phyloP scores from a whole-genome alignment of 805 yeast genomes.

The Ogataea trehalophila region DNA sequence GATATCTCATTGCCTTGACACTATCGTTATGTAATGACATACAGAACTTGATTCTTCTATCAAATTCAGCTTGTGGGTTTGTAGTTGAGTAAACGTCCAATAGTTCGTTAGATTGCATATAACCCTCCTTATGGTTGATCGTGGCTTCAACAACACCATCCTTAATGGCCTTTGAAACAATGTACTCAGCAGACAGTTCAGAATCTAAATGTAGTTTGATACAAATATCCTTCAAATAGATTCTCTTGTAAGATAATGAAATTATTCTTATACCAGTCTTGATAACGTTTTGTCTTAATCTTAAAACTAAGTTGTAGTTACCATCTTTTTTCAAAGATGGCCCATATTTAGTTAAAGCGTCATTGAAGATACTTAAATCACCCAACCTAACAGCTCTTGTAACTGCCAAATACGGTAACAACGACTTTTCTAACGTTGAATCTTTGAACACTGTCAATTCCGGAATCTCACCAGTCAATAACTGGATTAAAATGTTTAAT shows the following conservation, averaged over 20 bases:
- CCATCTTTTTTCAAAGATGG: conserved; percentile 65
- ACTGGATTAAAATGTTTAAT: conserved; percentile 79
- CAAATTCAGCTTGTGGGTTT: conserved; percentile 82
- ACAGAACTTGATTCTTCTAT: conserved; percentile 91
- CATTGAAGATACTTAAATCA: conserved; percentile 75
- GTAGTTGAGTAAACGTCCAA: conserved; percentile 82
- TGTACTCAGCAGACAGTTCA: conserved; percentile 94
- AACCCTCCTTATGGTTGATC: conserved; percentile 86
- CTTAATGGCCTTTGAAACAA: conserved; percentile 92
- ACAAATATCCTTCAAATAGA: conserved; percentile 90
- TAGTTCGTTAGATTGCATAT: conserved; percentile 84
- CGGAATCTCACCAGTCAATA: conserved; percentile 95
- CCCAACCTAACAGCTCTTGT: conserved; percentile 92
- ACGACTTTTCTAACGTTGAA: conserved; percentile 49
- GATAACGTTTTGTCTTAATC: conserved; percentile 94
- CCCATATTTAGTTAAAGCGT: conserved; percentile 61
- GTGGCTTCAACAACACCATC: conserved; percentile 97
- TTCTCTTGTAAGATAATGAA: conserved; percentile 83
- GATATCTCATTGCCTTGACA: conserved; percentile 93
- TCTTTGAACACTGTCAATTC: conserved; percentile 78
- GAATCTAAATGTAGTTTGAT: conserved; percentile 86
- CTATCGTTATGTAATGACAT: conserved; percentile 85
- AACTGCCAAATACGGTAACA: conserved; percentile 79
- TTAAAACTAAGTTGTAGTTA: conserved; percentile 75
- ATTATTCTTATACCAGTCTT: conserved; percentile 95